Conservation (phyloP, 352 stramenopile species). For the Phytophthora pinifolia region DNA sequence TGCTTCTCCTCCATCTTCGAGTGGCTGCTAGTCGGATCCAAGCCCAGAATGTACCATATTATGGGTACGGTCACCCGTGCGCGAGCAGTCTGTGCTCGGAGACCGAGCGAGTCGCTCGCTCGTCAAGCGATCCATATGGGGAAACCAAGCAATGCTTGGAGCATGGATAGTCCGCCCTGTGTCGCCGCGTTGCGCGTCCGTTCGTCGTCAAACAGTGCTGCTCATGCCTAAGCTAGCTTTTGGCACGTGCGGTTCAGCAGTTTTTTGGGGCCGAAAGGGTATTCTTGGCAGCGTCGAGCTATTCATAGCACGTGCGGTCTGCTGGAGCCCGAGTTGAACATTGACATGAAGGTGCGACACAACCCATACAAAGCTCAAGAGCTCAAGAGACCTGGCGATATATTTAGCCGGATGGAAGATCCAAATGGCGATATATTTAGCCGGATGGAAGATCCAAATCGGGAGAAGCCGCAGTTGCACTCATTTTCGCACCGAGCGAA, state of each 20-base stretch:
- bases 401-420: slow-evolving; percentile 15
- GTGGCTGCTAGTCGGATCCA: background rate
- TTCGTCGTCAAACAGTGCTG: slow-evolving; percentile 30
- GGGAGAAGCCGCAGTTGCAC: slow-evolving; percentile 9
- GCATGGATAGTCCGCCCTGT: slow-evolving; percentile 26
- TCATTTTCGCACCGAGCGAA: slow-evolving; percentile 3
- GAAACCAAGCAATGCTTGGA: too few species aligned
- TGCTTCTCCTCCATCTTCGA: slow-evolving; percentile 20
- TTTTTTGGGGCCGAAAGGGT: too few species aligned
- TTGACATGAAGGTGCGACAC: too few species aligned
- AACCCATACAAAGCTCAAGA: too few species aligned
- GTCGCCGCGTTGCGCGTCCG: slow-evolving; percentile 22
- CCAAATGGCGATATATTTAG: slow-evolving; percentile 10
- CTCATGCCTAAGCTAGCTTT: too few species aligned
- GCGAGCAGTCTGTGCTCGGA: too few species aligned
- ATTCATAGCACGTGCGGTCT: too few species aligned
- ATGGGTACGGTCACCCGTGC: background rate
- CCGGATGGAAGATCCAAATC: slow-evolving; percentile 21
- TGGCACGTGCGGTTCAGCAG: too few species aligned
- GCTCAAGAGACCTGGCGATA: too few species aligned
- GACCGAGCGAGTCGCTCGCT: slow-evolving; percentile 1
- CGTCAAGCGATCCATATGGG: slow-evolving; percentile 14
- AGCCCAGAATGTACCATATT: too few species aligned
- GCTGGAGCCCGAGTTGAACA: too few species aligned
- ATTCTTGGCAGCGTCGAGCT: too few species aligned